Conservation (phyloP, 2,329 filamentous ascomycete genomes). For the Cladobotryum mycophilum region DNA sequence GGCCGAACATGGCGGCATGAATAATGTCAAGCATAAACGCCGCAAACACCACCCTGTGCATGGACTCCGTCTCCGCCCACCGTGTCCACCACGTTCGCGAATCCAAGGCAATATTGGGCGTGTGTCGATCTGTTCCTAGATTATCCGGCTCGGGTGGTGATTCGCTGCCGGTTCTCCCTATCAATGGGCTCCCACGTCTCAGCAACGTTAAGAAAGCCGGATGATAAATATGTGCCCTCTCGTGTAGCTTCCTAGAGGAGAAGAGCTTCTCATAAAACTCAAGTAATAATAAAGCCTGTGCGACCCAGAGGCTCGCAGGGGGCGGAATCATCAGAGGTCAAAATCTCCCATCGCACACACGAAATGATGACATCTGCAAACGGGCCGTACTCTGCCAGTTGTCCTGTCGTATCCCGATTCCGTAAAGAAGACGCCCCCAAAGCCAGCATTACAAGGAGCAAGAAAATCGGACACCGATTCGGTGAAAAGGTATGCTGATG, state of each 20-base stretch:
- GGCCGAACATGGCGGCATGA: slow-evolving; percentile 89
- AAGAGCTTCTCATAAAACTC: slow-evolving; percentile 94
- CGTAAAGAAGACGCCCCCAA: slow-evolving; percentile 77
- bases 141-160: slow-evolving; percentile 57
- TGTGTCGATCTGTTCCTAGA: slow-evolving; percentile 32
- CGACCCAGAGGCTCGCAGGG: slow-evolving; percentile 81
- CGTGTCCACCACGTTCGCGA: slow-evolving; percentile 65
- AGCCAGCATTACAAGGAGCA: slow-evolving; percentile 76
- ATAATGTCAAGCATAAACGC: slow-evolving; percentile 86
- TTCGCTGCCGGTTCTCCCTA: slow-evolving; percentile 71
- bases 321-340: slow-evolving; percentile 78
- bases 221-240: slow-evolving; percentile 85
- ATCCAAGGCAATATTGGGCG: slow-evolving; percentile 27
- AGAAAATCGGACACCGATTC: slow-evolving; percentile 68
- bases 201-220: slow-evolving; percentile 79
- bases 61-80: slow-evolving; percentile 86
- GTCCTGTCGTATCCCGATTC: slow-evolving; percentile 52
- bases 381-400: slow-evolving; percentile 36
- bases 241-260: slow-evolving; percentile 73
- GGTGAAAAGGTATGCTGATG: slow-evolving; percentile 82
- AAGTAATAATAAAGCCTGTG: slow-evolving; percentile 74
- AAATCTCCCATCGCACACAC: slow-evolving; percentile 74
- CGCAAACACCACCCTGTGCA: slow-evolving; percentile 77
- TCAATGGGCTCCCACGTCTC: slow-evolving; percentile 77
- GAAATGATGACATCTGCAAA: slow-evolving; percentile 57